Evolutionary conservation across 345 rosid species (phyloP).

Genomic region (Camelina sativa): DNA sequence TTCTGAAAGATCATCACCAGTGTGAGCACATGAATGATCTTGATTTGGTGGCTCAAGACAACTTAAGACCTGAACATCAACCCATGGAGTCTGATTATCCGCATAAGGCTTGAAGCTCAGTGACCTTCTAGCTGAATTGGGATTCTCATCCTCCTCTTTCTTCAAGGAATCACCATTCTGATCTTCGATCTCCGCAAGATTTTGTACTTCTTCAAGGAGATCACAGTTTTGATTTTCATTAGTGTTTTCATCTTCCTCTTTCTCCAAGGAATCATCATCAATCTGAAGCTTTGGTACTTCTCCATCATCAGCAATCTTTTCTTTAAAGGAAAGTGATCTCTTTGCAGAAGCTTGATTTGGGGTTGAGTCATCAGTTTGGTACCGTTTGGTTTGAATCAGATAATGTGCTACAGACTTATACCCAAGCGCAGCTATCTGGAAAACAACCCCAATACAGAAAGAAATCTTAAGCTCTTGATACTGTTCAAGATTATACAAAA

Average conservation of each 20-base stretch:
- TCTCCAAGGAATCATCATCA: conserved; percentile 17
- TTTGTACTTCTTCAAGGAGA: conserved; percentile 19
- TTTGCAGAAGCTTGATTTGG: conserved; percentile 60
- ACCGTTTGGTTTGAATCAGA: conserved; percentile 63
- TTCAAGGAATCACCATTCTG: conserved; percentile 9
- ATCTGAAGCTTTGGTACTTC: conserved; percentile 19
- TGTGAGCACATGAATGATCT: neutral
- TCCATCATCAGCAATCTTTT: conserved; percentile 12
- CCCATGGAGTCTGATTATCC: neutral
- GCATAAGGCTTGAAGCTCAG: conserved; percentile 33
- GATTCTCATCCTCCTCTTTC: conserved; percentile 33
- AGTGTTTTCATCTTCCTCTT: conserved; percentile 27
- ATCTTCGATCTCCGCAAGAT: neutral
- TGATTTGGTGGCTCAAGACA: neutral
- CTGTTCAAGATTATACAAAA: neutral
- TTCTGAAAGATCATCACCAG: conserved; percentile 10
- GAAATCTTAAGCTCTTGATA: conserved; percentile 30
- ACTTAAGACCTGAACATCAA: conserved; percentile 9
- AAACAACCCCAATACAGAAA: conserved; percentile 15
- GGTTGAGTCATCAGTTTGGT: conserved; percentile 39
- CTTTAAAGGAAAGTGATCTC: conserved; percentile 66
- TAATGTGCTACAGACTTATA: conserved; percentile 95
- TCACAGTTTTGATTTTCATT: conserved; percentile 7
- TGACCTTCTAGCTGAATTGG: conserved; percentile 19
- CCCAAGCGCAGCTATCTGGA: conserved; percentile 68